Evolutionary conservation across 768 basidiomycete genomes (phyloP), one percentile per base, ranked within the genome.

Genomic region (Hirschioporus abietinus): DNA sequence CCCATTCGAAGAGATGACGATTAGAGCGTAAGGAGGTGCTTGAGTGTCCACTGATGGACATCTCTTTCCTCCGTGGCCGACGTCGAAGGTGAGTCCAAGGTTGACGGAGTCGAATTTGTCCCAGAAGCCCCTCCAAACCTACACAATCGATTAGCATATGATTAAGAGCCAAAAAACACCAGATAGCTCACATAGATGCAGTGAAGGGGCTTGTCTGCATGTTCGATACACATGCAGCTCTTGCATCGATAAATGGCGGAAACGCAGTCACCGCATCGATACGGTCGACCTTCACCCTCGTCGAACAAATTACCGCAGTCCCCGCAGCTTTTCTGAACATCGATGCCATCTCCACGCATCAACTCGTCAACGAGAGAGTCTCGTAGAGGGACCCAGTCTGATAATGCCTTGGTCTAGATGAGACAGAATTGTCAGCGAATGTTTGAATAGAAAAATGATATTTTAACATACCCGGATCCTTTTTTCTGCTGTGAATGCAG

Each of bases 1-100:
- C 24, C 71, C 66, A 35, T 67, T 65, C 24, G 58, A 7, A 18
- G 68, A 35, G 17, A 74, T 58, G 15, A 74, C 60, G 0, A 68
- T 57, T 35, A 75, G 72, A 10, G 68, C 60, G 6, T 70, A 61
- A 10, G 34, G 17, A 0, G 36, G 52, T 17, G 58, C 34, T 9
- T 3, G 5, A 26, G 65, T 64, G 7, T 52, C 42, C 42, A 15
- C 30, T 36, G 12, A 63, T 59, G 58, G 70, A 71, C 7, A 23
- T 26, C 10, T 68, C 6, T 17, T 23, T 66, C 66, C 25, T 35
- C 42, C 12, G 42, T 52, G 42, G 12, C 42, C 42, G 12, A 52
- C 3, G 15, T 52, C 42, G 42, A 52, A 12, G 12, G 20, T 20
- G 42, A 52, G 15, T 3, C 42, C 42, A 52, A 52, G 42, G 42